Conservation (phyloP, 176 grass and related monocot species). For the Carex pumila region DNA sequence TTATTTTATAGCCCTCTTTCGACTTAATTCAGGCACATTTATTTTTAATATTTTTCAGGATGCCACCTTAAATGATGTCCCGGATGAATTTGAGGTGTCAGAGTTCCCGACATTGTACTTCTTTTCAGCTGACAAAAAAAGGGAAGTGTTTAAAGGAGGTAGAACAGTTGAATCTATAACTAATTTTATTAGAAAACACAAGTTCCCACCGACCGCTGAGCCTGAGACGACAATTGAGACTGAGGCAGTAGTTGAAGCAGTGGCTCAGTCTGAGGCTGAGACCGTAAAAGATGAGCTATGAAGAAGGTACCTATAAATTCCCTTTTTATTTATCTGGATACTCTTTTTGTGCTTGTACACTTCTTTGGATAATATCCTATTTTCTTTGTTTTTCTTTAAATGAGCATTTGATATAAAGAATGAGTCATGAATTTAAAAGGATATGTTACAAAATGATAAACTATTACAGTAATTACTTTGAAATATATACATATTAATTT, state of each 20-base stretch:
- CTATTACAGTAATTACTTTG: no score
- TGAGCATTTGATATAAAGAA: no score
- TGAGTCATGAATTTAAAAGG: no score
- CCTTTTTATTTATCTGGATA: neutral
- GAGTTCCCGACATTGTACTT: slow-evolving; percentile 73
- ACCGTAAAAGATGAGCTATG: slow-evolving; percentile 70
- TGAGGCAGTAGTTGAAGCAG: slow-evolving; percentile 16
- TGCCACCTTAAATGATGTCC: slow-evolving; percentile 57
- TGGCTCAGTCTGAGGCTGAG: slow-evolving; percentile 1
- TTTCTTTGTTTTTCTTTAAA: neutral
- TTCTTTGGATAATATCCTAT: neutral
- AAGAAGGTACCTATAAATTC: slow-evolving; percentile 16
- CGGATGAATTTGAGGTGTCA: slow-evolving; percentile 42
- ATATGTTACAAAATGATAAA: no score
- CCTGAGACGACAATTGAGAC: slow-evolving; percentile 12
- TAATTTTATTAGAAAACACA: slow-evolving; percentile 65
- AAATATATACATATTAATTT: no score
- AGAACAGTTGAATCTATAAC: slow-evolving; percentile 43
- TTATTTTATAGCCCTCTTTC: neutral
- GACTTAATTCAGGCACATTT: neutral
- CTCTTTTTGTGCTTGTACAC: neutral
- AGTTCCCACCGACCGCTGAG: slow-evolving; percentile 11
- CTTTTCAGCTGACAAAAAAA: slow-evolving; percentile 44
- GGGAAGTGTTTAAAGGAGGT: slow-evolving; percentile 34
- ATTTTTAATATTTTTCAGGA: slow-evolving; percentile 39